A percentile compares a stretch with the other conserved stretches of the same genome.
Conservation (phyloP, 352 stramenopile genomes). For the Pythium brassicae region DNA sequence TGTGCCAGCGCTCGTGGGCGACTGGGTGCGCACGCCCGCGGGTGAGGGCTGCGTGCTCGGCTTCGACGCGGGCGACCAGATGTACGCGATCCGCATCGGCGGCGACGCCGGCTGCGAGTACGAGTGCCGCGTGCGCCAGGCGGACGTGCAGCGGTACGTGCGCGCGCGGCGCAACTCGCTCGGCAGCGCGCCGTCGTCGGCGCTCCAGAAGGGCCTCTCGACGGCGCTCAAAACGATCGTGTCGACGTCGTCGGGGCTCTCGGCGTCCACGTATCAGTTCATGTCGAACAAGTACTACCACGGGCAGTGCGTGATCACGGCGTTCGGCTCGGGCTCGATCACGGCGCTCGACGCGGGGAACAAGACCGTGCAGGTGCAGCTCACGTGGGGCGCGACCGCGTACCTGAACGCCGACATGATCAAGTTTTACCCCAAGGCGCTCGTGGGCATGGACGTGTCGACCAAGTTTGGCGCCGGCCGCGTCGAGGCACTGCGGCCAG, state of each 20-base stretch:
- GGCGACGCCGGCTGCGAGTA: slow-evolving; percentile 28
- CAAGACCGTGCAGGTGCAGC: slow-evolving; percentile 53
- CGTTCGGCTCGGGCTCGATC: slow-evolving; percentile 58
- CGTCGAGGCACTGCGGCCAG: slow-evolving; percentile 56
- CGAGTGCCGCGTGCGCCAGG: slow-evolving; percentile 29
- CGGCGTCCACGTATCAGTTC: slow-evolving; percentile 43
- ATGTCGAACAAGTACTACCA: slow-evolving; percentile 70
- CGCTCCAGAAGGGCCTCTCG: slow-evolving; percentile 39
- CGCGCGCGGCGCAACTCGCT: slow-evolving; percentile 31
- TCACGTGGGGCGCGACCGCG: slow-evolving; percentile 54
- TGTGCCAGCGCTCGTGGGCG: slow-evolving; percentile 48
- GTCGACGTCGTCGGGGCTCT: slow-evolving; percentile 46
- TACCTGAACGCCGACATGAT: slow-evolving; percentile 60
- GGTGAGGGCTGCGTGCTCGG: slow-evolving; percentile 49
- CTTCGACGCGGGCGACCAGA: slow-evolving; percentile 43
- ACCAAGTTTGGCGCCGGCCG: slow-evolving; percentile 71
- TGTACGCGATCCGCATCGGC: slow-evolving; percentile 48
- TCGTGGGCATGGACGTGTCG: slow-evolving; percentile 68
- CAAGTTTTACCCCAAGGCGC: slow-evolving; percentile 63
- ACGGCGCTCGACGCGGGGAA: slow-evolving; percentile 44
- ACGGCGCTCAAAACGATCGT: slow-evolving; percentile 55
- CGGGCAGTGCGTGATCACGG: slow-evolving; percentile 70
- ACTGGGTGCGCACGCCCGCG: slow-evolving; percentile 54
- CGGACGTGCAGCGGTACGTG: slow-evolving; percentile 36
- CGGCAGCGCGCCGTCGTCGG: slow-evolving; percentile 23